Base-by-base conservation (phyloP, 305 asterid species). In the Fraxinus greggii region DNA sequence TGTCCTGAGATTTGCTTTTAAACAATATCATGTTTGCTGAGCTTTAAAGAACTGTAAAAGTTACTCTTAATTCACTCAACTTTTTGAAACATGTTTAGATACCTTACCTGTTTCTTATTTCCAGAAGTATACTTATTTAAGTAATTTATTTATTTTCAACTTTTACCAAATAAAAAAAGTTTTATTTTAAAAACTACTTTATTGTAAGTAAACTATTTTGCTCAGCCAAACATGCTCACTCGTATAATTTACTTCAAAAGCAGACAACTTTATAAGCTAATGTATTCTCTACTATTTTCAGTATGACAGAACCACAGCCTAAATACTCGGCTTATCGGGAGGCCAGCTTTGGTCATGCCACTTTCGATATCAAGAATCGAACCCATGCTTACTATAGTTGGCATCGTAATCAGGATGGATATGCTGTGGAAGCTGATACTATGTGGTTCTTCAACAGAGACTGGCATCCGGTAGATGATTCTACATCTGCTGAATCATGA, bases 311-410 rank as follows among this genome's bases (percentile, higher is more conserved):
- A 82, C 98, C 97, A 73, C 97, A 94, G 63, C 98, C 98, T 0
- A 85, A 81, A 85, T 94, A 94, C 87, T 94, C 97, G 1, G 97
- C 97, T 9, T 94, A 86, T 38, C 85, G 97, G 0, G 98, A 94
- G 89, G 93, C 98, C 1, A 94, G 98, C 85, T 94, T 91, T 31
- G 98, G 97, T 7, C 98, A 94, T 80, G 98, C 95, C 9, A 91
- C 84, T n/a, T 84, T 94, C 3, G 91, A 88, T 5, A 91, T 94
- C 48, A 90, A 92, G 91, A 92, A 94, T 82, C 81, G 97, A 36
- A 94, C 94, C 0, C 98, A 92, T 54, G 94, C 97, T 36, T 88
- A 87, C 83, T 92, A 84, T 73, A 86, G 91, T 38, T 94, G 98
- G 98, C 96, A 92, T 65, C 90, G 97, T 8, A 93, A 92, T 72